phyloP scores from a whole-genome alignment of 1,139 yeast genomes.

The Kurtzmaniella quercitrusa region DNA sequence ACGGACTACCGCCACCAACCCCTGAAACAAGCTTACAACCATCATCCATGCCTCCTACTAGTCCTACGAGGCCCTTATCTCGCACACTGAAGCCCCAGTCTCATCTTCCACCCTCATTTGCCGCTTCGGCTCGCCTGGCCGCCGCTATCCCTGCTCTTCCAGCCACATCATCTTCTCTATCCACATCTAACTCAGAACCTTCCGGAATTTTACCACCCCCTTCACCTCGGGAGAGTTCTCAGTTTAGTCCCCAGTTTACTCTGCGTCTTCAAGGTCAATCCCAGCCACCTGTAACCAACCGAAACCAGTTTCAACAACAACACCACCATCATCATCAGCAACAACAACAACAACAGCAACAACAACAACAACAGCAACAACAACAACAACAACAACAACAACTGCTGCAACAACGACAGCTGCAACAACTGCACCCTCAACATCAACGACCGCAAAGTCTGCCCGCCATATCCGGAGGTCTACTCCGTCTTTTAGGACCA shows the following conservation, averaged over 20 bases:
- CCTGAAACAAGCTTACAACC: not conserved
- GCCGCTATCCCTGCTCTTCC: not conserved
- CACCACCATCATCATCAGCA: constrained; percentile 4
- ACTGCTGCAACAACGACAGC: not conserved
- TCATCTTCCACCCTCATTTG: not conserved
- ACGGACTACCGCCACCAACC: constrained; percentile 2
- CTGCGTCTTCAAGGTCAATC: not conserved
- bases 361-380: not conserved
- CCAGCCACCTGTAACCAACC: not conserved
- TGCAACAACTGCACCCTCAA: constrained; percentile 2
- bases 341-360: not conserved
- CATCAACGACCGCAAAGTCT: not conserved
- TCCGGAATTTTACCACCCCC: not conserved
- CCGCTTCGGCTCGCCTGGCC: constrained; percentile 1
- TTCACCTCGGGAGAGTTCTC: not conserved
- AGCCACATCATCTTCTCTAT: not conserved
- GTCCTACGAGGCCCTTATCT: not conserved
- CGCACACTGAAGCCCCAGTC: not conserved
- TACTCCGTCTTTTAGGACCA: constrained; percentile 46
- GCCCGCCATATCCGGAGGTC: not conserved
- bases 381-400: not conserved
- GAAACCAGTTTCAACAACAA: not conserved
- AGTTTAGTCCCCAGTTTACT: not conserved
- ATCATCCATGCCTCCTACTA: not conserved
- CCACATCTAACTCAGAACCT: not conserved